Percentiles rank a stretch among this genome's conserved stretches.
These are phyloP conservation scores for Zychaea mexicana DNA, from an alignment of 371 early-diverging fungal genomes.

Conservation along the genomic window DNA sequence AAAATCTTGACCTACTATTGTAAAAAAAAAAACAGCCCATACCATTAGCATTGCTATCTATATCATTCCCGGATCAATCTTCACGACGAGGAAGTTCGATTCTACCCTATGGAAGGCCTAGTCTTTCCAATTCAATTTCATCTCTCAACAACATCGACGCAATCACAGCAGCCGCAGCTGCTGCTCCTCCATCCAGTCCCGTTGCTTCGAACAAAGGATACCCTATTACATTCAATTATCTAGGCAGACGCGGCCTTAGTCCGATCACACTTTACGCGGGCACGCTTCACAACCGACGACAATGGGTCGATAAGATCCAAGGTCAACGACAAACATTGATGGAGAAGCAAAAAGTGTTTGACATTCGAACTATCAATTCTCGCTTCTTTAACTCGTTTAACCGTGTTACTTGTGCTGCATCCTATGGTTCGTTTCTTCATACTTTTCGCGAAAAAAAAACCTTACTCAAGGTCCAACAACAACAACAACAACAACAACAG, in stretches of 20 bases:
- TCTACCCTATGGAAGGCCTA: conserved; percentile 35
- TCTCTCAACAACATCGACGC: conserved; percentile 19
- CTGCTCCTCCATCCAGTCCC: conserved; percentile 1
- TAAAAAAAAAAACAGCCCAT: no score
- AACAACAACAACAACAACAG: no score
- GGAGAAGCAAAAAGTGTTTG: conserved; percentile 61
- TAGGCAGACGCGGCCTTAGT: conserved; percentile 69
- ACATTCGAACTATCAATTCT: conserved; percentile 40
- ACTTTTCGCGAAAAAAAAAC: no score
- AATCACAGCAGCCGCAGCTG: conserved; percentile 5
- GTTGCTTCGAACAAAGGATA: conserved; percentile 31
- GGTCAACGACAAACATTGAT: conserved; percentile 63
- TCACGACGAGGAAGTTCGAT: conserved; percentile 48
- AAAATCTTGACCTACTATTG: no score
- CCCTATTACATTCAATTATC: conserved; percentile 72
- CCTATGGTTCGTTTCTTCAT: no score
- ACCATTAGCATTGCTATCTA: conserved; percentile 71
- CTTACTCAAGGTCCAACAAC: no score
- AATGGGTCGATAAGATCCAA: conserved; percentile 85
- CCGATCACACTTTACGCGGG: conserved; percentile 72
- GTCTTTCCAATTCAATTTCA: conserved; percentile 19
- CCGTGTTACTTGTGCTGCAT: conserved; percentile 29
- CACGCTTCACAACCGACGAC: conserved; percentile 69
- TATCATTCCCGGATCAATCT: conserved; percentile 51
- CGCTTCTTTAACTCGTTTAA: conserved; percentile 28